Percentiles rank a stretch among this genome's conserved stretches.
Evolutionary conservation across 257 asterid species (phyloP).

Genomic region (Jaltomata sinuosa): DNA sequence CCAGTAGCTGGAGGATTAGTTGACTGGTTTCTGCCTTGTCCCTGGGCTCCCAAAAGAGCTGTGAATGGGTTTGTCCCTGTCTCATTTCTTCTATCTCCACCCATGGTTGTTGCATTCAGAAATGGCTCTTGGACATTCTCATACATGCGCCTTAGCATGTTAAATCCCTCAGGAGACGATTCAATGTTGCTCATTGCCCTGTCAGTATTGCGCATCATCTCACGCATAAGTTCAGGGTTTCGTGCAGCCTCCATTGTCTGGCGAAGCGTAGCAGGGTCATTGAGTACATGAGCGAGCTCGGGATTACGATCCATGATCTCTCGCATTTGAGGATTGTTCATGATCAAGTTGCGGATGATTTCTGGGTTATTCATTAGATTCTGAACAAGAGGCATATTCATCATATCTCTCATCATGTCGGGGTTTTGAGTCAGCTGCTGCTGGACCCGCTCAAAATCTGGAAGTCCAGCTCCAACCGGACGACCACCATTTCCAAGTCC

Average conservation of each 20-base stretch:
- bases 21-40: conserved; percentile 10
- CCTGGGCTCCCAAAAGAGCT: conserved; percentile 31
- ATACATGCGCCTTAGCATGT: conserved; percentile 54
- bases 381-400: conserved; percentile 40
- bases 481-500: conserved; percentile 31
- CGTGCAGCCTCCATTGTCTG: conserved; percentile 57
- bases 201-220: conserved; percentile 53
- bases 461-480: conserved; percentile 35
- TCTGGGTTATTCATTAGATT: conserved; percentile 49
- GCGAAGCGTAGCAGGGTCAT: conserved; percentile 49
- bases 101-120: conserved; percentile 39
- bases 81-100: conserved; percentile 30
- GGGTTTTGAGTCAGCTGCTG: conserved; percentile 40
- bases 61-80: conserved; percentile 35
- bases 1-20: conserved; percentile 20
- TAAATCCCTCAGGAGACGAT: conserved; percentile 55
- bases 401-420: conserved; percentile 42
- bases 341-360: conserved; percentile 33
- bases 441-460: conserved; percentile 40
- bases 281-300: conserved; percentile 41
- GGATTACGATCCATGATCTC: conserved; percentile 47
- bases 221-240: conserved; percentile 61
- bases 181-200: conserved; percentile 52
- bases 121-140: conserved; percentile 54
- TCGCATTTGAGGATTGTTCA: conserved; percentile 57